A percentile compares a stretch with the other conserved stretches of the same genome.
phyloP scores from a whole-genome alignment of 345 rosid species.

The Lepidium sativum region DNA sequence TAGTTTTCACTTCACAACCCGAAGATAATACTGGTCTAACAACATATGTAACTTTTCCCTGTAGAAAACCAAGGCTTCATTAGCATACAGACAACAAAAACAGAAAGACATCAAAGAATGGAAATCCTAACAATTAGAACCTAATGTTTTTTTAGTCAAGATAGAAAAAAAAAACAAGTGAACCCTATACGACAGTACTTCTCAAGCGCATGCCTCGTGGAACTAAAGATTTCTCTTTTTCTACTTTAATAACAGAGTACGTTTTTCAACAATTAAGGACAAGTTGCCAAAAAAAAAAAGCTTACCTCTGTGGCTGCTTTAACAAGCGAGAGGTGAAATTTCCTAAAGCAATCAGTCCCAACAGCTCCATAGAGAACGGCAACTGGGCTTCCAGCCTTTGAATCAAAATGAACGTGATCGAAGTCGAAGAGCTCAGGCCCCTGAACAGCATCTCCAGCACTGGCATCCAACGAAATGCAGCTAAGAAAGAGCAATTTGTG shows the following conservation, averaged over 20 bases:
- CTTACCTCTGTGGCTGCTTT: conserved; percentile 72
- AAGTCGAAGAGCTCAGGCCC: conserved; percentile 83
- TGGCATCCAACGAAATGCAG: conserved; percentile 25
- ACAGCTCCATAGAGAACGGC: conserved; percentile 89
- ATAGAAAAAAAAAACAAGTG: neutral
- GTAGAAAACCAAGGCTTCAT: conserved; percentile 23
- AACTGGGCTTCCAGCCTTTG: conserved; percentile 50
- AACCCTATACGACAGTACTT: neutral
- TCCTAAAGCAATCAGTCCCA: conserved; percentile 76
- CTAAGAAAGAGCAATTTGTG: neutral
- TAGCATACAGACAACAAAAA: conserved; percentile 4
- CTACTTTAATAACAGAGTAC: neutral
- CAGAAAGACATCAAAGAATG: neutral
- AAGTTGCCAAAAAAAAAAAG: neutral
- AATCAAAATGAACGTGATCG: conserved; percentile 66
- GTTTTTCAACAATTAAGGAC: neutral
- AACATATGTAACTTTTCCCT: conserved; percentile 85
- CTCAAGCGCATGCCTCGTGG: neutral
- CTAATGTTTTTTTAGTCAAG: neutral
- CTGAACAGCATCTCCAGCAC: conserved; percentile 55
- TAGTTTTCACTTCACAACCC: conserved; percentile 68
- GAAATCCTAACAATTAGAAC: neutral
- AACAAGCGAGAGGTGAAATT: conserved; percentile 57
- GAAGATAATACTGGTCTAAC: conserved; percentile 88
- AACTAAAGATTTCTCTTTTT: neutral